Base-by-base conservation (phyloP, 495 filamentous ascomycete species). In the Mytilinidion resinicola region DNA sequence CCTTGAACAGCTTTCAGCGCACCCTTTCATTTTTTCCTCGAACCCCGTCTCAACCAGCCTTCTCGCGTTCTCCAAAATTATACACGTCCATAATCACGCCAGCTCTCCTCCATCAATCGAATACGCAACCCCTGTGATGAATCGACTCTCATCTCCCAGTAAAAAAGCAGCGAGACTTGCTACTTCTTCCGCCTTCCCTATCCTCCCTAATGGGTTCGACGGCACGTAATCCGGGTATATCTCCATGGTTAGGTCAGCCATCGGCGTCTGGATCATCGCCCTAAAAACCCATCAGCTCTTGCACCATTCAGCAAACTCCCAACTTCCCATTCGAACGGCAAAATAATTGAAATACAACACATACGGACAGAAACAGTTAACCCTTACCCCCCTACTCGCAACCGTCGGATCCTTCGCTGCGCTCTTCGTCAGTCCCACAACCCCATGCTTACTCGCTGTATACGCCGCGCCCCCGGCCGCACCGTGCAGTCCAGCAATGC, bases 361-460 rank as follows among this genome's bases (percentile, higher is more conserved):
- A 34, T 50, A 62, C 42, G 67, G 67, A 9, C 53, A 52, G 12
- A 70, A 56, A 30, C 77, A 75, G 69, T 87, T 87, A 30, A 85
- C 75, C 54, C 83, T 70, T 60, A 85, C 77, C 19, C 69, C 72
- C 49, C 73, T 77, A 4, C 11, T 11, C 11, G 80, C 81, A 52
- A 75, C 75, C 6, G 25, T 30, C 25, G 25, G 25, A 67, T 86
- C 82, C 51, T 75, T 78, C 1, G 83, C 82, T 11, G 80, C 81
- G 7, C 72, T 70, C 57, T 70, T 77, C 10, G 80, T 83, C 61
- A 87, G 64, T 14, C 81, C 84, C 36, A 83, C 70, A 47, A 87
- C 76, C 11, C 33, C 63, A 57, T 63, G 63, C 63, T 85, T 85
- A 34, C 75, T 80, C 9, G 82, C 74, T 51, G 72, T 73, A 67